Evolutionary conservation across 2,329 filamentous ascomycete species (phyloP).

Genomic region (Akanthomyces uredinophilus): DNA sequence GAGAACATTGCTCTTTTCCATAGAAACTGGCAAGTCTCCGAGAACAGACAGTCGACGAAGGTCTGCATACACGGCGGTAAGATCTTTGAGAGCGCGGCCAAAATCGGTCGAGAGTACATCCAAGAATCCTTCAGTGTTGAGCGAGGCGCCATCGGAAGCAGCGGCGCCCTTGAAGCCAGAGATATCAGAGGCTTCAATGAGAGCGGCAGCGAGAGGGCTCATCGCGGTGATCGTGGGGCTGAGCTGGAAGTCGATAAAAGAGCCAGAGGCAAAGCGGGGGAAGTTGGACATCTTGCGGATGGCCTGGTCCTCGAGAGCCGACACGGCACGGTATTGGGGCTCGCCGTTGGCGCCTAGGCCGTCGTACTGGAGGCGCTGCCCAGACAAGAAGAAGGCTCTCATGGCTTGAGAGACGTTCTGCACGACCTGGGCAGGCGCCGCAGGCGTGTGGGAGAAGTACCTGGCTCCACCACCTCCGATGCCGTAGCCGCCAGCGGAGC

Average conservation of each 20-base stretch:
- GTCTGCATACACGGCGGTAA: conserved; percentile 74
- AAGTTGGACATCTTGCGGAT: conserved; percentile 60
- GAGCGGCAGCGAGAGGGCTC: conserved; percentile 58
- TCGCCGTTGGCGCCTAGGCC: conserved; percentile 69
- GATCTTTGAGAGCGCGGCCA: conserved; percentile 75
- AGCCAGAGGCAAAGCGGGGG: conserved; percentile 58
- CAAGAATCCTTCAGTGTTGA: conserved; percentile 79
- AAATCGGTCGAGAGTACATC: conserved; percentile 86
- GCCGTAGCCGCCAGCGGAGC: conserved; percentile 85
- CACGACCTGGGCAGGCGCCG: conserved; percentile 81
- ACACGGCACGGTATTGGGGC: conserved; percentile 75
- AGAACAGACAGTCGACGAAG: conserved; percentile 69
- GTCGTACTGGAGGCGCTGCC: conserved; percentile 82
- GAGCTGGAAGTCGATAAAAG: conserved; percentile 82
- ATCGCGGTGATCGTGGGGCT: conserved; percentile 88
- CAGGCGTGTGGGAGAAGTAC: conserved; percentile 86
- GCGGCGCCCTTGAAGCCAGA: conserved; percentile 39
- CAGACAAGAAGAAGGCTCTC: conserved; percentile 86
- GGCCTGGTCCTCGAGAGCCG: conserved; percentile 66
- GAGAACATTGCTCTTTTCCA: conserved; percentile 62
- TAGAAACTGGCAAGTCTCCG: conserved; percentile 76
- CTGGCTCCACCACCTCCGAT: conserved; percentile 69
- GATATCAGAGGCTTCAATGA: conserved; percentile 41
- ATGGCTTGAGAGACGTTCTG: conserved; percentile 94
- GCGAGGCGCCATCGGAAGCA: conserved; percentile 47